A percentile compares a stretch with the other conserved stretches of the same genome.
These are phyloP conservation scores for Boletus vermiculosoides DNA, from an alignment of 768 basidiomycete species.

Conservation along the genomic window DNA sequence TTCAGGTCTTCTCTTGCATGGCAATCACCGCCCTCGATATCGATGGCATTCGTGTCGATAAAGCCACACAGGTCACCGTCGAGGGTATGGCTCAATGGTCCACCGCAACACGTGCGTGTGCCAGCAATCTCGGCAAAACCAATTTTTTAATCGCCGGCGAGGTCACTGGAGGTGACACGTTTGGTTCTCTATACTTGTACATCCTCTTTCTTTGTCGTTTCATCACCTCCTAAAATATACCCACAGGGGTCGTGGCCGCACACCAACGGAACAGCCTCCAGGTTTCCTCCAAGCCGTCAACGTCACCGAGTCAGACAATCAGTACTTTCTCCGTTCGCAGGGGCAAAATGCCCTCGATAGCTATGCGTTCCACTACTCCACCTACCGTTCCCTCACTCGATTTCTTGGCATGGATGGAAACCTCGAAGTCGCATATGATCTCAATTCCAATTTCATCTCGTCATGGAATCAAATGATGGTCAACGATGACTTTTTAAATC, in stretches of 20 bases:
- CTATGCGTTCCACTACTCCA: slow-evolving; percentile 92
- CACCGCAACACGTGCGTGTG: slow-evolving; percentile 70
- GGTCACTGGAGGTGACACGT: slow-evolving; percentile 91
- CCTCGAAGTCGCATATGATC: slow-evolving; percentile 84
- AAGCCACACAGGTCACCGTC: slow-evolving; percentile 88
- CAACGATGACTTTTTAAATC: slow-evolving; percentile 82
- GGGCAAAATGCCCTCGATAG: slow-evolving; percentile 65
- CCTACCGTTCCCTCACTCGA: slow-evolving; percentile 80
- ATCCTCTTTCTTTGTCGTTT: slow-evolving; percentile 25
- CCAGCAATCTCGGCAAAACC: slow-evolving; percentile 64
- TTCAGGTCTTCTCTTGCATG: slow-evolving; percentile 80
- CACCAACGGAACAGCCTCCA: slow-evolving; percentile 67
- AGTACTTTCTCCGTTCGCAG: slow-evolving; percentile 78
- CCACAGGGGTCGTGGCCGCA: slow-evolving; percentile 82
- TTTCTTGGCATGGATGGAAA: slow-evolving; percentile 98
- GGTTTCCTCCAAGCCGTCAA: slow-evolving; percentile 68
- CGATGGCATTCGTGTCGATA: slow-evolving; percentile 94
- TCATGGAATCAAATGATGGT: slow-evolving; percentile 94
- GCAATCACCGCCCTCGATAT: slow-evolving; percentile 85
- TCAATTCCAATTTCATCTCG: slow-evolving; percentile 77
- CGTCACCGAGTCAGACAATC: slow-evolving; percentile 53
- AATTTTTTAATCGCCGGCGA: slow-evolving; percentile 94
- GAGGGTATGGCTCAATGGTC: slow-evolving; percentile 80
- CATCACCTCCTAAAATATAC: not conserved
- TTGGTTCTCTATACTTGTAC: slow-evolving; percentile 83